Percentiles rank a stretch among this genome's conserved stretches.
These are phyloP conservation scores for Sporothrix luriei DNA, from an alignment of 2,329 filamentous ascomycete genomes.

Conservation along the genomic window DNA sequence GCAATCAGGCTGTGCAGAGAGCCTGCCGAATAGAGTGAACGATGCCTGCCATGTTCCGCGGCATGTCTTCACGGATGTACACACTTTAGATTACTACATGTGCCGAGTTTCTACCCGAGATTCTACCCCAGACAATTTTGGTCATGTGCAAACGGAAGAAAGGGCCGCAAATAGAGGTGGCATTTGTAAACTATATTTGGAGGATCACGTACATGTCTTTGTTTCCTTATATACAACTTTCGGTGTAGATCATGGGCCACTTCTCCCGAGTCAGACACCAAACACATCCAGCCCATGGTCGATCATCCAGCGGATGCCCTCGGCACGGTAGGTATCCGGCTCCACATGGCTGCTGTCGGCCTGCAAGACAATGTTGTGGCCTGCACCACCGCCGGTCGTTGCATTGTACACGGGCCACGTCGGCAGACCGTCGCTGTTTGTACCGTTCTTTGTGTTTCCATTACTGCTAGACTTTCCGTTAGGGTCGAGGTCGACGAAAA, in stretches of 20 bases:
- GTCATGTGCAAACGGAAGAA: slow-evolving; percentile 8
- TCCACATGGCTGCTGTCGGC: slow-evolving; percentile 24
- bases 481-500: slow-evolving; percentile 29
- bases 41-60: too few species aligned
- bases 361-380: slow-evolving; percentile 33
- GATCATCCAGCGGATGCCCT: slow-evolving; percentile 33
- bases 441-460: neutral
- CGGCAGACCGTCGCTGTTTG: neutral
- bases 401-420: slow-evolving; percentile 37
- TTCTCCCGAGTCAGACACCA: slow-evolving; percentile 12
- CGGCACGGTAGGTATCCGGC: slow-evolving; percentile 30
- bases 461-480: neutral
- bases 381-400: slow-evolving; percentile 35
- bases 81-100: too few species aligned
- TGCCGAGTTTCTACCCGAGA: too few species aligned
- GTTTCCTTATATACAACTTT: too few species aligned
- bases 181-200: too few species aligned
- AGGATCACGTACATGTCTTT: too few species aligned
- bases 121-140: neutral
- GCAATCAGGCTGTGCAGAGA: too few species aligned
- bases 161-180: neutral
- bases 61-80: too few species aligned
- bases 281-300: slow-evolving; percentile 31
- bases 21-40: too few species aligned
- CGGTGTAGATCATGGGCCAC: too few species aligned